Conservation (phyloP, 305 asterid species). For the Fraxinus velutina region DNA sequence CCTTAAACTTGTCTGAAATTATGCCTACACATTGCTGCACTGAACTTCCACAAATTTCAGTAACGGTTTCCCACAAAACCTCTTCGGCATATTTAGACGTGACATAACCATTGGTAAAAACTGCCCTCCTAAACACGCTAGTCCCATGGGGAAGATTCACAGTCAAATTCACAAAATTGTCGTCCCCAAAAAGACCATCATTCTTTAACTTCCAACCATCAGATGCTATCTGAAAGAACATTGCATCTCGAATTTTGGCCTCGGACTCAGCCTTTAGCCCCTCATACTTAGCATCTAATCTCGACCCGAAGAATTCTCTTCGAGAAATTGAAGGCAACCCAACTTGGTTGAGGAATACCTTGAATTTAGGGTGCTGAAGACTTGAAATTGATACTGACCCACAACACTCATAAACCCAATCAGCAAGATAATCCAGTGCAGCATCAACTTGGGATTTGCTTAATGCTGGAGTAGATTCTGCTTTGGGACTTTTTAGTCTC, state of each 20-base stretch:
- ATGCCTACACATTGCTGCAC: constrained; percentile 78
- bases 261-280: constrained; percentile 63
- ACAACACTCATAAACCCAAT: constrained; percentile 83
- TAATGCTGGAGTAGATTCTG: constrained; percentile 45
- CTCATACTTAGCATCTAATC: constrained; percentile 63
- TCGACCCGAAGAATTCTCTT: constrained; percentile 50
- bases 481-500: constrained; percentile 72
- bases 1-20: constrained; percentile 83
- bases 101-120: constrained; percentile 57
- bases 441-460: constrained; percentile 62
- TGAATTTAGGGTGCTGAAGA: constrained; percentile 94
- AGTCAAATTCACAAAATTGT: constrained; percentile 57
- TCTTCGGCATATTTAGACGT: constrained; percentile 75
- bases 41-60: constrained; percentile 62
- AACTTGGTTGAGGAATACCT: constrained; percentile 66
- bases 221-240: constrained; percentile 85
- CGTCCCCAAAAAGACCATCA: constrained; percentile 39
- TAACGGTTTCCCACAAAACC: constrained; percentile 68
- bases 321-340: constrained; percentile 64
- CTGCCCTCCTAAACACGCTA: constrained; percentile 61
- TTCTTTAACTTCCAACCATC: constrained; percentile 72
- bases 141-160: constrained; percentile 92
- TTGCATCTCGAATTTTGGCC: constrained; percentile 78
- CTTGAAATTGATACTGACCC: constrained; percentile 73
- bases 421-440: constrained; percentile 63